Conservation (phyloP, 2,329 filamentous ascomycete species). For the Trematosphaeria pertusa region DNA sequence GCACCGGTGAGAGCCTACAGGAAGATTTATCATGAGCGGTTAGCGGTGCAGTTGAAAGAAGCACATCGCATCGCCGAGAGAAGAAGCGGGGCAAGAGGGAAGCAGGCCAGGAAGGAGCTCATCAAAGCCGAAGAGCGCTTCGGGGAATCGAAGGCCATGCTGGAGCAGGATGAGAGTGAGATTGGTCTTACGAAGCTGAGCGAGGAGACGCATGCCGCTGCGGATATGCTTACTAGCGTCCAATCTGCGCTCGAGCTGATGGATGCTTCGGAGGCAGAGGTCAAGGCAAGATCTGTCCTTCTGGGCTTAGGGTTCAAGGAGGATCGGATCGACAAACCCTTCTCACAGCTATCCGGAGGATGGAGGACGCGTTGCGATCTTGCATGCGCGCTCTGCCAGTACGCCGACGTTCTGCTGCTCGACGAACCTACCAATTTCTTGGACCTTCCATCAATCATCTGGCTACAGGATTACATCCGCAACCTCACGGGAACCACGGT, state of each 20-base stretch:
- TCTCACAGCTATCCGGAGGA: slow-evolving; percentile 74
- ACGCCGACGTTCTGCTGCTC: slow-evolving; percentile 78
- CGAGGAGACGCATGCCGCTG: slow-evolving; percentile 71
- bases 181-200: slow-evolving; percentile 66
- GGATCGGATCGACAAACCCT: slow-evolving; percentile 63
- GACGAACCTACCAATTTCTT: slow-evolving; percentile 91
- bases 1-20: slow-evolving; percentile 68
- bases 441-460: slow-evolving; percentile 82
- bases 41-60: slow-evolving; percentile 69
- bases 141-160: slow-evolving; percentile 59
- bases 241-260: slow-evolving; percentile 70
- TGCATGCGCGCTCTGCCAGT: slow-evolving; percentile 68
- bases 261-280: slow-evolving; percentile 68
- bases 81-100: slow-evolving; percentile 76
- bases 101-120: slow-evolving; percentile 77
- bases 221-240: slow-evolving; percentile 72
- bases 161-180: slow-evolving; percentile 61
- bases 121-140: slow-evolving; percentile 72
- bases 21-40: slow-evolving; percentile 66
- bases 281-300: slow-evolving; percentile 67
- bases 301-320: slow-evolving; percentile 75
- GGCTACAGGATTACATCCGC: slow-evolving; percentile 77
- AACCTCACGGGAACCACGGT: slow-evolving; percentile 68
- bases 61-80: slow-evolving; percentile 76
- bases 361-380: slow-evolving; percentile 54